A percentile compares a stretch with the other conserved stretches of the same genome.
Conservation (phyloP, 306 rosid species). For the Ormosia semicastrata region DNA sequence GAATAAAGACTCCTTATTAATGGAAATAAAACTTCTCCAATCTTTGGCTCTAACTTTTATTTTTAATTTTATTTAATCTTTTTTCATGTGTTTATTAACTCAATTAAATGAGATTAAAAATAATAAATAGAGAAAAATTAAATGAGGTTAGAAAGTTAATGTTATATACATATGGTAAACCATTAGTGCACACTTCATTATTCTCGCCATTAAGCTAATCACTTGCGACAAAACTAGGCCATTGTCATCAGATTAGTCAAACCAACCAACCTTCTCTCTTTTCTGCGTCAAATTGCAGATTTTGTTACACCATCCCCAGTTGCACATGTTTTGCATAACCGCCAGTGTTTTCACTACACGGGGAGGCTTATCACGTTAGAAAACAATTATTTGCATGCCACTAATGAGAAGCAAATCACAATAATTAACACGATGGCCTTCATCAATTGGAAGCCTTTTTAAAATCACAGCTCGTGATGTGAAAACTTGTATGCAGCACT, state of each 20-base stretch:
- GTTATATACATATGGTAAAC: neutral
- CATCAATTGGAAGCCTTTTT: neutral
- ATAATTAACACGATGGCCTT: neutral
- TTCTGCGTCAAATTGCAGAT: neutral
- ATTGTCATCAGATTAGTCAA: neutral
- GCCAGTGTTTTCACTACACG: neutral
- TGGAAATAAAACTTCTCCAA: constrained; percentile 19
- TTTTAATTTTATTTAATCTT: too few species aligned
- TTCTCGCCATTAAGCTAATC: constrained; percentile 6
- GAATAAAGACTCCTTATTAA: neutral
- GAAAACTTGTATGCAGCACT: constrained; percentile 7
- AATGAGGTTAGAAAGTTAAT: too few species aligned
- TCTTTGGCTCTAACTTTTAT: too few species aligned
- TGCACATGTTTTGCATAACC: constrained; percentile 13
- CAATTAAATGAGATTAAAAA: too few species aligned
- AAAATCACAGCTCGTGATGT: neutral
- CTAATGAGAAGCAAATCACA: neutral
- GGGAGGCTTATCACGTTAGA: constrained; percentile 24
- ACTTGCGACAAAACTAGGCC: constrained; percentile 1
- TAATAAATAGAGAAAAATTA: too few species aligned
- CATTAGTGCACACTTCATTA: constrained; percentile 3
- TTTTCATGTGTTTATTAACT: too few species aligned
- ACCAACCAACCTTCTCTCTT: neutral
- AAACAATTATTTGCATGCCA: constrained; percentile 19
- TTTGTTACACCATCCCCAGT: neutral